These are phyloP conservation scores for Phytophthora uliginosa DNA, from an alignment of 352 stramenopile genomes.

Conservation along the genomic window DNA sequence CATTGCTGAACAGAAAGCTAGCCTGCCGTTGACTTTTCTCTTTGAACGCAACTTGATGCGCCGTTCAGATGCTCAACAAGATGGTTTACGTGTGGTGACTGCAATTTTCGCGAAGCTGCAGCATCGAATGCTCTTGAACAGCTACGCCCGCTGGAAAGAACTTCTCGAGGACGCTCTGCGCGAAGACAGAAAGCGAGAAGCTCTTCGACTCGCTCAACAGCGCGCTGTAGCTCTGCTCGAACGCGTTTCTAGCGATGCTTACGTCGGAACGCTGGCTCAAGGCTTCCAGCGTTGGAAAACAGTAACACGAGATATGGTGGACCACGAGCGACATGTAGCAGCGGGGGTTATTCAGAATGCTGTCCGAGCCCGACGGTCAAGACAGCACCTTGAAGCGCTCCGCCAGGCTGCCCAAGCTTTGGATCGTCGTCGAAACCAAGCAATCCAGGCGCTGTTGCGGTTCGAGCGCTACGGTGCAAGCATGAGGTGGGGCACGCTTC, in stretches of 20 bases:
- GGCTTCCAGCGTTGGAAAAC: slow-evolving; percentile 49
- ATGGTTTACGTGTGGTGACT: slow-evolving; percentile 64
- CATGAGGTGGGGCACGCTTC: slow-evolving; percentile 68
- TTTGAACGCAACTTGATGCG: slow-evolving; percentile 76
- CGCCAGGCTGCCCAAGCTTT: slow-evolving; percentile 52
- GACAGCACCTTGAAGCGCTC: slow-evolving; percentile 41
- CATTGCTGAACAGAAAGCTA: slow-evolving; percentile 67
- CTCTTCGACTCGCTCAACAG: slow-evolving; percentile 36
- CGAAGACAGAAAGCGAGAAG: slow-evolving; percentile 36
- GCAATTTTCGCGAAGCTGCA: slow-evolving; percentile 80
- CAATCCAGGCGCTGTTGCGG: slow-evolving; percentile 58
- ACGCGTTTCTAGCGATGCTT: slow-evolving; percentile 64
- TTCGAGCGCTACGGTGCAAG: slow-evolving; percentile 66
- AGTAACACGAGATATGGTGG: slow-evolving; percentile 7
- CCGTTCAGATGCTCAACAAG: slow-evolving; percentile 62
- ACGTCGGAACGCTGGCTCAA: slow-evolving; percentile 54
- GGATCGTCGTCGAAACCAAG: slow-evolving; percentile 46
- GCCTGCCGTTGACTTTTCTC: slow-evolving; percentile 74
- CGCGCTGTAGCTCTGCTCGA: slow-evolving; percentile 62
- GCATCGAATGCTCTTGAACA: slow-evolving; percentile 57
- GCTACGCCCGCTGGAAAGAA: slow-evolving; percentile 55
- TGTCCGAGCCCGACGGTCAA: slow-evolving; percentile 49
- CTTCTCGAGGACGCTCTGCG: slow-evolving; percentile 22
- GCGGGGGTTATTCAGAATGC: slow-evolving; percentile 58
- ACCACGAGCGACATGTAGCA: slow-evolving; percentile 41